Evolutionary conservation across 768 basidiomycete genomes (phyloP).

Genomic region (Termitomyces sp.): DNA sequence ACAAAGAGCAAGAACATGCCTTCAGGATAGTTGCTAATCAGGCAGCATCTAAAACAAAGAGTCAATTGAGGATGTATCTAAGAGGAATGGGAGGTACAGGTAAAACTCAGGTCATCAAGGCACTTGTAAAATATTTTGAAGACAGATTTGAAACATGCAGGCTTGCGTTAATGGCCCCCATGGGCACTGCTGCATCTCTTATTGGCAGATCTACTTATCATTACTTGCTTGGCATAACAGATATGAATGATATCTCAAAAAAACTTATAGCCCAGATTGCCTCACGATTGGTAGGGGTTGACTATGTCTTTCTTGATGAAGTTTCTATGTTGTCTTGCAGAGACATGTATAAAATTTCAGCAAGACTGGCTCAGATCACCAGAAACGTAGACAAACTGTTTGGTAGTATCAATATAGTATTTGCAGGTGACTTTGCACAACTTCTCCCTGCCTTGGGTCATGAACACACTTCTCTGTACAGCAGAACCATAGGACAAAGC

Average conservation of each 20-base stretch:
- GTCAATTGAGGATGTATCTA: background rate
- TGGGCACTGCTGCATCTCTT: slow-evolving; percentile 14
- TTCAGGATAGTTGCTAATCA: slow-evolving; percentile 1
- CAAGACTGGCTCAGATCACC: background rate
- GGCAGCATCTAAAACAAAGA: background rate
- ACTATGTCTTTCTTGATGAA: background rate
- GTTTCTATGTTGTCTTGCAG: slow-evolving; percentile 12
- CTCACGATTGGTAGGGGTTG: background rate
- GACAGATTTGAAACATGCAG: background rate
- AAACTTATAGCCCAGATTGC: background rate
- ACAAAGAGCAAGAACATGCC: background rate
- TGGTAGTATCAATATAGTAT: slow-evolving; percentile 25
- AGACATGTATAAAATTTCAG: background rate
- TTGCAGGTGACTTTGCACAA: slow-evolving; percentile 42
- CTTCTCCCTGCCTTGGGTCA: slow-evolving; percentile 22
- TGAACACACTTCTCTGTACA: too few relatives aligned
- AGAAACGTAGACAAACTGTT: background rate
- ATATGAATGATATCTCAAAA: background rate
- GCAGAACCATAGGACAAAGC: background rate
- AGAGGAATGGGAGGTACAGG: slow-evolving; percentile 18
- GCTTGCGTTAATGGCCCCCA: slow-evolving; percentile 12
- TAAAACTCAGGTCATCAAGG: slow-evolving; percentile 12
- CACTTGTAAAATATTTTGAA: slow-evolving; percentile 11
- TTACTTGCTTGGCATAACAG: slow-evolving; percentile 9
- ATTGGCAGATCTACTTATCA: slow-evolving; percentile 18